phyloP scores from a whole-genome alignment of 805 yeast species.

The Wickerhamiella brachini region DNA sequence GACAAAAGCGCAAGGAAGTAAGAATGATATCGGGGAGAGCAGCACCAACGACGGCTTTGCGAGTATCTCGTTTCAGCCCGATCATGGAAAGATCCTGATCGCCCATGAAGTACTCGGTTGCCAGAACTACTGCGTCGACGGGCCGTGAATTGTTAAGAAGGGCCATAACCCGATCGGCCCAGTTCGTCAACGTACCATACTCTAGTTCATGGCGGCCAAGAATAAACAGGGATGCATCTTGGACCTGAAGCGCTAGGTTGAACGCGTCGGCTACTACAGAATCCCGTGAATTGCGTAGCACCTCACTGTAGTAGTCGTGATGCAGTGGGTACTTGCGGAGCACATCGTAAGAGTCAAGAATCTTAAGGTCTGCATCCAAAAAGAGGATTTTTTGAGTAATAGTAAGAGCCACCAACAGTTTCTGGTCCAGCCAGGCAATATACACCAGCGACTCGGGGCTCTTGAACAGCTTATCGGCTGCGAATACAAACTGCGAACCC shows the following conservation, averaged over 20 bases:
- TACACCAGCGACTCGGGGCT: constrained; percentile 38
- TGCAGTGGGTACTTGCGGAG: constrained; percentile 29
- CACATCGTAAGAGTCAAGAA: constrained; percentile 27
- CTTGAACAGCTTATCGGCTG: constrained; percentile 30
- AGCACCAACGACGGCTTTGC: constrained; percentile 38
- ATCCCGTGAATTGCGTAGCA: constrained; percentile 6
- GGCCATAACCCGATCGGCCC: constrained; percentile 51
- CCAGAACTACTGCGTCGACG: constrained; percentile 41
- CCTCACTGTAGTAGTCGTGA: constrained; percentile 21
- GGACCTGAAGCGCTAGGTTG: constrained; percentile 26
- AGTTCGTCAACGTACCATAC: constrained; percentile 47
- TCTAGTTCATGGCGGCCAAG: constrained; percentile 39
- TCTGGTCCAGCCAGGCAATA: constrained; percentile 36
- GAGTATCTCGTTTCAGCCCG: constrained; percentile 40
- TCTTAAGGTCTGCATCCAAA: constrained; percentile 29
- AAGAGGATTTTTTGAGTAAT: constrained; percentile 33
- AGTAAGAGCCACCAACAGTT: constrained; percentile 31
- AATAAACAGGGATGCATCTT: constrained; percentile 36
- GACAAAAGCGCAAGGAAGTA: constrained; percentile 35
- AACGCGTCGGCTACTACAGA: constrained; percentile 24
- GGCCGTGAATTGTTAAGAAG: constrained; percentile 37
- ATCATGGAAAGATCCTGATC: constrained; percentile 34
- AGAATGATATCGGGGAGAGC: constrained; percentile 45
- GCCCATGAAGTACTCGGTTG: constrained; percentile 40
- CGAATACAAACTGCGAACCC: constrained; percentile 5